Evolutionary conservation across 805 yeast species (phyloP).

Genomic region (Lipomyces spencermartinsiae): DNA sequence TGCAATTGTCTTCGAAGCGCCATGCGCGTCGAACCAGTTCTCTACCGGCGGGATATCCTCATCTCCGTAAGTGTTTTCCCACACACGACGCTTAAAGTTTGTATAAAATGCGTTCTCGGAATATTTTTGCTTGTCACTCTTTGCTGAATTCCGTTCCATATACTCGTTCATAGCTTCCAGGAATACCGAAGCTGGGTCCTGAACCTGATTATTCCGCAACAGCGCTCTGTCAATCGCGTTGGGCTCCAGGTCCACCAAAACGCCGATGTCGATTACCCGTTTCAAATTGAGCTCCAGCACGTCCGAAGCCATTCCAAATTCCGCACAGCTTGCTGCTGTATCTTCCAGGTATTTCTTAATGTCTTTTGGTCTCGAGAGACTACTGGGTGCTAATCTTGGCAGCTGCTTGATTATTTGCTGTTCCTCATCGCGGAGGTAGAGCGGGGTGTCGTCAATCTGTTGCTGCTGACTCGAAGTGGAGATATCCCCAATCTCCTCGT

Average conservation of each 20-base stretch:
- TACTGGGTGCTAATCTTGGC: neutral
- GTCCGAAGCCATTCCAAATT: constrained; percentile 6
- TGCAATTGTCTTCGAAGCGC: neutral
- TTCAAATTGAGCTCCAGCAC: constrained; percentile 9
- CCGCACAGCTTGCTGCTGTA: constrained; percentile 11
- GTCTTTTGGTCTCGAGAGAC: neutral
- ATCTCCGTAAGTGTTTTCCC: constrained; percentile 29
- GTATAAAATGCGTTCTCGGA: constrained; percentile 6
- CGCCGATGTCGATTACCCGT: constrained; percentile 10
- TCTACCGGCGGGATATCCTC: constrained; percentile 28
- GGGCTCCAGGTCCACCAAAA: neutral
- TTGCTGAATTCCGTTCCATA: neutral
- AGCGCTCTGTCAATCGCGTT: neutral
- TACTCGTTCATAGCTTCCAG: neutral
- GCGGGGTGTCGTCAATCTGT: constrained; percentile 7
- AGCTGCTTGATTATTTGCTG: neutral
- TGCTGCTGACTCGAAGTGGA: constrained; percentile 3
- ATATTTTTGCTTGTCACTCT: constrained; percentile 24
- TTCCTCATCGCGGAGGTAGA: constrained; percentile 4
- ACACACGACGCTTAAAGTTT: constrained; percentile 17
- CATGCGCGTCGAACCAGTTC: constrained; percentile 26
- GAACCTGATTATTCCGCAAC: constrained; percentile 8
- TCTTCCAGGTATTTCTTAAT: constrained; percentile 4
- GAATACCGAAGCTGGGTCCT: constrained; percentile 12
- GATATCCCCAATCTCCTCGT: constrained; percentile 6